Conservation (phyloP, 768 basidiomycete species). For the Pisolithus marmoratus region DNA sequence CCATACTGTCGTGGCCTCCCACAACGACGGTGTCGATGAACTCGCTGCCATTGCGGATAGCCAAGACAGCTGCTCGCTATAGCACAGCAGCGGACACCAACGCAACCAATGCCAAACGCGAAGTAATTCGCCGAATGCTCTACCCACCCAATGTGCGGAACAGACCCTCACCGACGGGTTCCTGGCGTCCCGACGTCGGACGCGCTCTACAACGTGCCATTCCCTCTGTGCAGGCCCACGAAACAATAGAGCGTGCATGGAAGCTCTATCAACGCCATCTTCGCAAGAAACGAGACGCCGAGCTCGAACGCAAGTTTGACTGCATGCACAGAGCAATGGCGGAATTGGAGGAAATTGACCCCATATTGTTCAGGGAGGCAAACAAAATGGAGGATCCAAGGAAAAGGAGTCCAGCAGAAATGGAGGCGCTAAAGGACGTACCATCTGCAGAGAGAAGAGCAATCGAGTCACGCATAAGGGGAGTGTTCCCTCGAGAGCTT, state of each 20-base stretch:
- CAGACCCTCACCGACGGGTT: constrained; percentile 68
- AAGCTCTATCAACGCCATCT: constrained; percentile 71
- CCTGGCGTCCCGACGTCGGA: constrained; percentile 78
- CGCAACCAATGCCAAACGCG: constrained; percentile 53
- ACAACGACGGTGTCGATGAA: constrained; percentile 39
- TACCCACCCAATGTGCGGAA: constrained; percentile 76
- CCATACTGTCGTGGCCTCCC: neutral
- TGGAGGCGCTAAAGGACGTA: constrained; percentile 53
- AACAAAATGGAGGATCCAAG: constrained; percentile 75
- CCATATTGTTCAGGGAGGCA: constrained; percentile 60
- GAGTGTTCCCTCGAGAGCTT: constrained; percentile 84
- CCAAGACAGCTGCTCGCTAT: constrained; percentile 34
- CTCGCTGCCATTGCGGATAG: constrained; percentile 28
- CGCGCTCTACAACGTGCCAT: constrained; percentile 77
- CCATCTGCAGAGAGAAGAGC: constrained; percentile 63
- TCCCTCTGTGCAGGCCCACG: constrained; percentile 82
- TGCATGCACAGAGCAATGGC: constrained; percentile 85
- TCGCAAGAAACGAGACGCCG: constrained; percentile 62
- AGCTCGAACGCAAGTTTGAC: constrained; percentile 70
- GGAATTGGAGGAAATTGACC: constrained; percentile 49
- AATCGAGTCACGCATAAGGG: constrained; percentile 71
- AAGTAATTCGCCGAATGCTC: constrained; percentile 71
- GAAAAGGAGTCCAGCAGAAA: constrained; percentile 49
- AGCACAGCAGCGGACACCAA: constrained; percentile 31
- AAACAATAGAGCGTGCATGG: constrained; percentile 92